Evolutionary conservation across 495 filamentous ascomycete genomes (phyloP).

Genomic region (Ascobolus immersus): DNA sequence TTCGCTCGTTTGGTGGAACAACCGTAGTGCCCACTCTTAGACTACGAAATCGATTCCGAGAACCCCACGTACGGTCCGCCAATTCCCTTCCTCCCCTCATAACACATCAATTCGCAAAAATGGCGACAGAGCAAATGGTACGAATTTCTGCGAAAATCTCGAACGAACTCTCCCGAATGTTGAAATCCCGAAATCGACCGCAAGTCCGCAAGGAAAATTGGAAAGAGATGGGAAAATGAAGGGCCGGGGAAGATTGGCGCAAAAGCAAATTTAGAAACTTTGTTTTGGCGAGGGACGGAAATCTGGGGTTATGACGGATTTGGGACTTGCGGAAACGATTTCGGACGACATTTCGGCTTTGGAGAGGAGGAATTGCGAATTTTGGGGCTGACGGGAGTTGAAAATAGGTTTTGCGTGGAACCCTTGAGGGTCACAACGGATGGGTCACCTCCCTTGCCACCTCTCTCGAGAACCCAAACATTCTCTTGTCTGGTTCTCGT

Average conservation of each 20-base stretch:
- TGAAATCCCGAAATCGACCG: not conserved
- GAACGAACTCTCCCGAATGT: not conserved
- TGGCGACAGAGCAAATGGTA: not conserved
- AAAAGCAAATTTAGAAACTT: not conserved
- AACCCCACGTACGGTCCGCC: too few species aligned
- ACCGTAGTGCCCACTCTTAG: too few species aligned
- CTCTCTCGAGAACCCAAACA: slow-evolving; percentile 99
- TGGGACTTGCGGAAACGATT: slow-evolving; percentile 1
- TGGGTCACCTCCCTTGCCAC: slow-evolving; percentile 79
- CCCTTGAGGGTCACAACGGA: slow-evolving; percentile 25
- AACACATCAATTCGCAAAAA: not conserved
- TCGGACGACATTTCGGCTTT: slow-evolving; percentile 8
- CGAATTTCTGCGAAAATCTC: slow-evolving; percentile 1
- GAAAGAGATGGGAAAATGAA: not conserved
- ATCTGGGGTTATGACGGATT: slow-evolving; percentile 2
- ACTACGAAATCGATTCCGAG: not conserved
- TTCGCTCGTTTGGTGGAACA: too few species aligned
- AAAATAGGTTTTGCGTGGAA: slow-evolving; percentile 13
- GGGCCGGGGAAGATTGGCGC: not conserved
- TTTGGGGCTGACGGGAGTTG: slow-evolving; percentile 4
- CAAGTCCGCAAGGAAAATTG: not conserved
- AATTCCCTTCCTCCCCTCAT: not conserved
- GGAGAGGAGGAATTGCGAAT: slow-evolving; percentile 12
- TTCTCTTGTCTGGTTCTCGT: slow-evolving; percentile 91
- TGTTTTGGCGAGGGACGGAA: not conserved